Conservation (phyloP, 306 rosid species). For the Dryas drummondii region DNA sequence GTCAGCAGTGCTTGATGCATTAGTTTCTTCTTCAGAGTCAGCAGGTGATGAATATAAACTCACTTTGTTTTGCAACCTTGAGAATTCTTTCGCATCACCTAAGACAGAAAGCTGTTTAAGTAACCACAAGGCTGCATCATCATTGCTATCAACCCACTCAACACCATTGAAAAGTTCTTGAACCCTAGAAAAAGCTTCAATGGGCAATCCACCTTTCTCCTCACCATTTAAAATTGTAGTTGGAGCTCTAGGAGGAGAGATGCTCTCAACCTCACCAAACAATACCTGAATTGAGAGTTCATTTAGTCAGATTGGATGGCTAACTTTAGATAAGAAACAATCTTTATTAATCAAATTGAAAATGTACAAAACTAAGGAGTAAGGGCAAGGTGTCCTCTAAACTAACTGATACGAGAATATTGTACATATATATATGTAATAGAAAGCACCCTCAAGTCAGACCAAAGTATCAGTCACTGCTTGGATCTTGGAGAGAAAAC, state of each 20-base stretch:
- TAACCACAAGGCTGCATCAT: slow-evolving; percentile 94
- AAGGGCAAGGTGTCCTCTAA: too few species aligned
- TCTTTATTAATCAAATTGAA: too few species aligned
- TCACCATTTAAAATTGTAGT: slow-evolving; percentile 80
- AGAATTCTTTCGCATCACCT: slow-evolving; percentile 74
- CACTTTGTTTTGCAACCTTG: slow-evolving; percentile 69
- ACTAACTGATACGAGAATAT: background rate
- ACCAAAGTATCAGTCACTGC: background rate
- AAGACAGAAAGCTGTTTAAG: slow-evolving; percentile 77
- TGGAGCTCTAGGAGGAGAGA: slow-evolving; percentile 75
- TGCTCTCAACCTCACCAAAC: slow-evolving; percentile 90
- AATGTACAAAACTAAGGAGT: too few species aligned
- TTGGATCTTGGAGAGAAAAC: background rate
- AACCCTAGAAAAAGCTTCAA: slow-evolving; percentile 97
- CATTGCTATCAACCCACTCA: slow-evolving; percentile 85
- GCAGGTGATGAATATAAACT: slow-evolving; percentile 78
- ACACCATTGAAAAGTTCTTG: slow-evolving; percentile 89
- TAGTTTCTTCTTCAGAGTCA: slow-evolving; percentile 92
- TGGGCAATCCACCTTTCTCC: slow-evolving; percentile 93
- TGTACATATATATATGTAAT: background rate
- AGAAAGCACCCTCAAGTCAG: slow-evolving; percentile 3
- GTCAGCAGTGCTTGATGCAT: slow-evolving; percentile 89
- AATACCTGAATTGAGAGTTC: slow-evolving; percentile 59
- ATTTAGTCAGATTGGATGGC: slow-evolving; percentile 26
- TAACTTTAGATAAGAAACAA: background rate